Evolutionary conservation across 2,329 filamentous ascomycete genomes (phyloP).

Genomic region (Trichoderma gracile): DNA sequence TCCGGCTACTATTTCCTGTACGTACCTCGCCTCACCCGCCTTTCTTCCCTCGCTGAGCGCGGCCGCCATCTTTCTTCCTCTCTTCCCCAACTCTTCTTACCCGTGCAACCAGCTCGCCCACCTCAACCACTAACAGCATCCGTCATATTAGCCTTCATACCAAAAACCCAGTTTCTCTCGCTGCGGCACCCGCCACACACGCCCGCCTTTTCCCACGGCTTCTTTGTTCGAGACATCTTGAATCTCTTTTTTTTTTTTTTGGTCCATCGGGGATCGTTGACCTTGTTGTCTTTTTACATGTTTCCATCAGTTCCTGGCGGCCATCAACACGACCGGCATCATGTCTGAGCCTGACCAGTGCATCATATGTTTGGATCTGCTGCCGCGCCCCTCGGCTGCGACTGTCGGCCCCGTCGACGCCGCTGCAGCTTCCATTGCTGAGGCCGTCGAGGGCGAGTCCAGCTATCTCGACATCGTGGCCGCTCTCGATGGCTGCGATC

Average conservation of each 20-base stretch:
- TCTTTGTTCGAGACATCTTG: neutral
- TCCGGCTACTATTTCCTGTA: too few species aligned
- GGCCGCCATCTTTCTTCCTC: neutral
- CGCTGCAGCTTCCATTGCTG: constrained; percentile 27
- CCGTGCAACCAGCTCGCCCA: constrained; percentile 8
- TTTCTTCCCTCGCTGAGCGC: constrained; percentile 7
- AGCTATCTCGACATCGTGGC: constrained; percentile 53
- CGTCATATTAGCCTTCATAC: constrained; percentile 30
- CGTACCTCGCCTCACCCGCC: neutral
- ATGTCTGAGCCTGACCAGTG: constrained; percentile 63
- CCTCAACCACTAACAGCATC: constrained; percentile 36
- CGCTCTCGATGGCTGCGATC: constrained; percentile 74
- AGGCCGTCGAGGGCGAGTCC: constrained; percentile 33
- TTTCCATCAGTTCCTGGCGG: constrained; percentile 44
- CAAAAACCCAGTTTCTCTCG: constrained; percentile 23
- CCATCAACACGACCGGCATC: constrained; percentile 45
- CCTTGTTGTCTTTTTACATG: constrained; percentile 45
- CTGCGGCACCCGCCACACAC: constrained; percentile 18
- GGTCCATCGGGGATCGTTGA: constrained; percentile 21
- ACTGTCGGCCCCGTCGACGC: constrained; percentile 31
- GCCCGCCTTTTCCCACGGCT: constrained; percentile 3
- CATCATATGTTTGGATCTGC: constrained; percentile 68
- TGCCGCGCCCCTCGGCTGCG: constrained; percentile 44
- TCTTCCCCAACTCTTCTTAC: neutral
- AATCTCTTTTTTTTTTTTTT: neutral